Percentiles rank a stretch among this genome's conserved stretches.
phyloP scores from a whole-genome alignment of 352 stramenopile genomes.

The Blastocystis sp. region DNA sequence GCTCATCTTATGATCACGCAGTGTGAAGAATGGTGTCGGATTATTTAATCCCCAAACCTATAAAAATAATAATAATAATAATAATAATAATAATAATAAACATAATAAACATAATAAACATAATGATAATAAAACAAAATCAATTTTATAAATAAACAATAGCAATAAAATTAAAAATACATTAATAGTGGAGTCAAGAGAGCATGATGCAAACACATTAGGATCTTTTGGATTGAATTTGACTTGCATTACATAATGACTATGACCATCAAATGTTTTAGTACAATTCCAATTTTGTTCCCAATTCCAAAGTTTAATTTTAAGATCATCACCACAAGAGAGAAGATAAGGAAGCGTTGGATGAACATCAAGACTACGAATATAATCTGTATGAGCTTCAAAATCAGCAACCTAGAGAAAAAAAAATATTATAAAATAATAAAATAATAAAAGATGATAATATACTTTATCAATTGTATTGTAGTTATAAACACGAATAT shows the following conservation, averaged over 20 bases:
- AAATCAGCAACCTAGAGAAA: conserved; percentile 54
- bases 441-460: too few species aligned
- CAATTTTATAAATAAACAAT: too few species aligned
- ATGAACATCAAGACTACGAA: conserved; percentile 81
- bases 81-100: too few species aligned
- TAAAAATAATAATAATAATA: too few species aligned
- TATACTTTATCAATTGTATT: conserved; percentile 89
- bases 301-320: conserved; percentile 94
- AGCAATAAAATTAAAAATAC: conserved; percentile 47
- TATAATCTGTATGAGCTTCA: conserved; percentile 94
- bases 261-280: conserved; percentile 49
- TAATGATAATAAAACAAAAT: too few species aligned
- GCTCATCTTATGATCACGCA: conserved; percentile 71
- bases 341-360: conserved; percentile 79
- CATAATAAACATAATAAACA: too few species aligned
- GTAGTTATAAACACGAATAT: conserved; percentile 93
- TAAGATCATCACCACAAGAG: conserved; percentile 87
- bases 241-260: conserved; percentile 90
- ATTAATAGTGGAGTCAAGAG: conserved; percentile 83
- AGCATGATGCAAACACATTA: conserved; percentile 87
- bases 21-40: conserved; percentile 64
- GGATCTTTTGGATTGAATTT: conserved; percentile 97
- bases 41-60: conserved; percentile 56
- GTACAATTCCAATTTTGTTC: conserved; percentile 1
- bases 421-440: conserved; percentile 32